phyloP scores from a whole-genome alignment of 140 eudicot genomes.

The Ambrosia hybrid region DNA sequence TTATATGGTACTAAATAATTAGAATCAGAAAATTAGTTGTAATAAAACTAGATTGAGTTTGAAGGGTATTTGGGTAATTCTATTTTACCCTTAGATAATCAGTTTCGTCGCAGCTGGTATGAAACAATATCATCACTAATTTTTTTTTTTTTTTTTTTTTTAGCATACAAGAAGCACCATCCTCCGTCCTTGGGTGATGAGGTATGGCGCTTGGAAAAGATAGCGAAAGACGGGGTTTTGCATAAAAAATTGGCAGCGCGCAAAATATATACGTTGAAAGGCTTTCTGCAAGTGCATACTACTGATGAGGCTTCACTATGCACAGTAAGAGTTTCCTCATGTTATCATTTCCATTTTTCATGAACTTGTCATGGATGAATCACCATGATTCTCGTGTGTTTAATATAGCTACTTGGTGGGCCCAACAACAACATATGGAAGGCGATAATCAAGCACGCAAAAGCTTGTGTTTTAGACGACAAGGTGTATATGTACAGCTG shows the following conservation, averaged over 20 bases:
- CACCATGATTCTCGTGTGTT: slow-evolving; percentile 14
- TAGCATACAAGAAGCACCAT: slow-evolving; percentile 80
- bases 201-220: slow-evolving; percentile 72
- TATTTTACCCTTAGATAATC: neutral
- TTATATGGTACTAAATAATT: slow-evolving; percentile 1
- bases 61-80: neutral
- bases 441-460: slow-evolving; percentile 64
- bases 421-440: slow-evolving; percentile 64
- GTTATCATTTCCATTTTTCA: neutral
- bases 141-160: neutral
- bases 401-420: slow-evolving; percentile 53
- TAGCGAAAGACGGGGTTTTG: slow-evolving; percentile 64
- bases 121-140: slow-evolving; percentile 10
- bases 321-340: slow-evolving; percentile 38
- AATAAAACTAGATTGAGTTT: neutral
- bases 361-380: neutral
- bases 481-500: slow-evolving; percentile 43
- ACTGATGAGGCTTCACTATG: slow-evolving; percentile 40
- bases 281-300: slow-evolving; percentile 49
- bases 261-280: slow-evolving; percentile 50
- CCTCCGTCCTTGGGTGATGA: slow-evolving; percentile 68
- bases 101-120: neutral
- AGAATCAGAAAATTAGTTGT: neutral
- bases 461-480: slow-evolving; percentile 52
- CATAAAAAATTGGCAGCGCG: slow-evolving; percentile 26